Evolutionary conservation across 2,329 filamentous ascomycete genomes (phyloP).

Genomic region (Botrytis elliptica): DNA sequence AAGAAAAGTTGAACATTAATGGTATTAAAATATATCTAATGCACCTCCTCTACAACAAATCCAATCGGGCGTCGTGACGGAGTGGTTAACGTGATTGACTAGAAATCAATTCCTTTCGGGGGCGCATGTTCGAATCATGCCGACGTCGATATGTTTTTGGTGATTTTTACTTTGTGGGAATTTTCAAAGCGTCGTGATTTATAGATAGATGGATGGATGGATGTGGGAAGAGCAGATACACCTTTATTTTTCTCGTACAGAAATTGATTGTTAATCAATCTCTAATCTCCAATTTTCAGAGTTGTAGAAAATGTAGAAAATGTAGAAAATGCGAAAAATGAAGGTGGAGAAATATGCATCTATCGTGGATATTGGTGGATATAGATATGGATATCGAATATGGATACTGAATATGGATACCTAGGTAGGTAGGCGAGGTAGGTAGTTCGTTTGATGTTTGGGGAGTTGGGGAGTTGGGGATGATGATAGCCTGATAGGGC

Average conservation of each 20-base stretch:
- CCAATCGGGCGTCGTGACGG: neutral
- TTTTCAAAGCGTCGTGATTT: neutral
- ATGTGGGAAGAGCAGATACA: neutral
- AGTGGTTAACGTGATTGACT: conserved; percentile 14
- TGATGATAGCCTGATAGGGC: too few species aligned
- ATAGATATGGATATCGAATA: too few species aligned
- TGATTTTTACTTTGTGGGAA: neutral
- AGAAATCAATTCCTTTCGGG: neutral
- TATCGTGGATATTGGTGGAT: too few species aligned
- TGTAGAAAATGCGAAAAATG: too few species aligned
- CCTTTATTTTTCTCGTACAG: neutral
- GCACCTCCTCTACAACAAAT: accelerated
- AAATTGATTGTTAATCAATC: too few species aligned
- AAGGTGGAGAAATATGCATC: too few species aligned
- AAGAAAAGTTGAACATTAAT: neutral
- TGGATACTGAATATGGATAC: too few species aligned
- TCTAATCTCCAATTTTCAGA: neutral
- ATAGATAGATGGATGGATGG: too few species aligned
- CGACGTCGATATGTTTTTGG: neutral
- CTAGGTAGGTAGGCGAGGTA: too few species aligned
- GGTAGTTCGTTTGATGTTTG: too few species aligned
- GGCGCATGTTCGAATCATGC: conserved; percentile 5
- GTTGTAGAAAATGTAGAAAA: too few species aligned
- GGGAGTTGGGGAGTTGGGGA: too few species aligned
- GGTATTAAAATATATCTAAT: neutral